phyloP scores from a whole-genome alignment of 495 filamentous ascomycete genomes.

The Venustampulla echinocandica region DNA sequence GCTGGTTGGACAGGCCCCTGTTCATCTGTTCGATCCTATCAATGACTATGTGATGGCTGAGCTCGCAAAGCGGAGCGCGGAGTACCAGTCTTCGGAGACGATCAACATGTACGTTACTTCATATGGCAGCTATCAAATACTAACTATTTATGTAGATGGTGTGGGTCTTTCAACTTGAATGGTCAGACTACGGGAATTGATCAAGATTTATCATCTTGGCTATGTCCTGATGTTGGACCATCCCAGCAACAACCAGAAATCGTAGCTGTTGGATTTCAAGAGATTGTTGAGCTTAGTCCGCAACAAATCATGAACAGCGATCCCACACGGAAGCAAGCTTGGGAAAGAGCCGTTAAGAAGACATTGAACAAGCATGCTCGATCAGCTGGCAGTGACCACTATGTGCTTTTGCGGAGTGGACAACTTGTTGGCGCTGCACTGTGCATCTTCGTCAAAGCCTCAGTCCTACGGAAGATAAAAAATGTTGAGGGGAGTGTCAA shows the following conservation, averaged over 20 bases:
- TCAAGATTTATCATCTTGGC: slow-evolving; percentile 77
- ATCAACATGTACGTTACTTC: slow-evolving; percentile 33
- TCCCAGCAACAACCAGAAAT: slow-evolving; percentile 60
- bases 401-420: slow-evolving; percentile 81
- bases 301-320: slow-evolving; percentile 99
- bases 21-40: slow-evolving; percentile 85
- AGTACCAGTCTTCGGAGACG: slow-evolving; percentile 40
- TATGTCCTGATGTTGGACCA: slow-evolving; percentile 50
- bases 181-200: slow-evolving; percentile 67
- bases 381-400: slow-evolving; percentile 56
- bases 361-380: slow-evolving; percentile 66
- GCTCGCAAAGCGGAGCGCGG: slow-evolving; percentile 50
- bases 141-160: slow-evolving; percentile 53
- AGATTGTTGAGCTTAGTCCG: slow-evolving; percentile 92
- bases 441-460: slow-evolving; percentile 79
- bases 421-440: slow-evolving; percentile 92
- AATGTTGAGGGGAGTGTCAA: slow-evolving; percentile 94
- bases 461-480: slow-evolving; percentile 69
- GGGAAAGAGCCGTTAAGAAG: slow-evolving; percentile 73
- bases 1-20: slow-evolving; percentile 71
- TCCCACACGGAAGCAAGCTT: slow-evolving; percentile 70
- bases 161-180: slow-evolving; percentile 93
- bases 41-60: slow-evolving; percentile 80
- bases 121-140: slow-evolving; percentile 23
- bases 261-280: slow-evolving; percentile 86